These are phyloP conservation scores for Penicillium palitans DNA, from an alignment of 2,329 filamentous ascomycete species.

Conservation along the genomic window DNA sequence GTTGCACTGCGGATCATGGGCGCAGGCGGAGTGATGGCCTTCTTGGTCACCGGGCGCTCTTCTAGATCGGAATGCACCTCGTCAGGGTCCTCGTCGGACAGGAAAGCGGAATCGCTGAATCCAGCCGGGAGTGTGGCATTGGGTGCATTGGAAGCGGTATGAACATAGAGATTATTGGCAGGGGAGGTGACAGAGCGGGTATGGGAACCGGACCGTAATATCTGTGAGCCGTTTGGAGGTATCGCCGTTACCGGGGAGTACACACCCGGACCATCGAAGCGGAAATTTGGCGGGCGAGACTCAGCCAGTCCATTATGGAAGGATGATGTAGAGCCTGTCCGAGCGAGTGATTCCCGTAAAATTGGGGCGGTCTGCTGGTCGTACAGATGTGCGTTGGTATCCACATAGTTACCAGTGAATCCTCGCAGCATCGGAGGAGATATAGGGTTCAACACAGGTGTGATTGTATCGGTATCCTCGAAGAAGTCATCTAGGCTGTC, in stretches of 20 bases:
- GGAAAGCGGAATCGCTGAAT: slow-evolving; percentile 59
- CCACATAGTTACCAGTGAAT: slow-evolving; percentile 64
- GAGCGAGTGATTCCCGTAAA: slow-evolving; percentile 72
- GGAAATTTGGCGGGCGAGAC: slow-evolving; percentile 58
- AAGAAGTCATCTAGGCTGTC: slow-evolving; percentile 83
- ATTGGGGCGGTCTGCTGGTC: slow-evolving; percentile 92
- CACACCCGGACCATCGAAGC: slow-evolving; percentile 51
- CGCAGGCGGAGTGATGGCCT: slow-evolving; percentile 23
- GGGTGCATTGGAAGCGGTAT: slow-evolving; percentile 54
- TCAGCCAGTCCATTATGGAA: slow-evolving; percentile 91
- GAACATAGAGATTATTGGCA: slow-evolving; percentile 50
- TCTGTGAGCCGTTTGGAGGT: slow-evolving; percentile 32
- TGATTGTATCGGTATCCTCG: slow-evolving; percentile 63
- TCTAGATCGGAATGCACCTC: slow-evolving; percentile 80
- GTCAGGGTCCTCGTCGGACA: slow-evolving; percentile 75
- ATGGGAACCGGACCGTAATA: slow-evolving; percentile 68
- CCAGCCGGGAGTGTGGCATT: slow-evolving; percentile 46
- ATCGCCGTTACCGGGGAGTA: slow-evolving; percentile 49
- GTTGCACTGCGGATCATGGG: slow-evolving; percentile 36
- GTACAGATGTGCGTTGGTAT: slow-evolving; percentile 79
- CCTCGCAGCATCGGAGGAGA: slow-evolving; percentile 40
- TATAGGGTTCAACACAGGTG: slow-evolving; percentile 53
- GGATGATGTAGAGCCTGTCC: slow-evolving; percentile 69
- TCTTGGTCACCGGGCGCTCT: slow-evolving; percentile 55
- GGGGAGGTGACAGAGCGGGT: slow-evolving; percentile 84